phyloP scores from a whole-genome alignment of 1,284 basidiomycete genomes.

The Pholiota adiposa region DNA sequence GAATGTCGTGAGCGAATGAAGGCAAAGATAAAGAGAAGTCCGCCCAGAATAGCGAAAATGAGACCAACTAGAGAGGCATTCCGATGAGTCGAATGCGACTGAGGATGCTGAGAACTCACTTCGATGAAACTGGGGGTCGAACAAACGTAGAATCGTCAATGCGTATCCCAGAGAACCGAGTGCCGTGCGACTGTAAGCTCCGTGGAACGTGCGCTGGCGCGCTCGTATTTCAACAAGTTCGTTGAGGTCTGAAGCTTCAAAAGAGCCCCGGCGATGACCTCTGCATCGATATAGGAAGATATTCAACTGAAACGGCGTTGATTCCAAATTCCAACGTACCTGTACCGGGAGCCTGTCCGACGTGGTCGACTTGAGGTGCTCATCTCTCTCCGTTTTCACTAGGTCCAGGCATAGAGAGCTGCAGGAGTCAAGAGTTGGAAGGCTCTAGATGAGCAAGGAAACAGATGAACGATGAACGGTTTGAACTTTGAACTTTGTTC shows the following conservation, averaged over 20 bases:
- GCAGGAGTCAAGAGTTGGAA: no score
- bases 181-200: conserved; percentile 79
- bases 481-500: no score
- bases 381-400: no score
- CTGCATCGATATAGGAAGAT: conserved; percentile 36
- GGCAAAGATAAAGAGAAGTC: conserved; percentile 64
- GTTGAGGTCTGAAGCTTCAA: conserved; percentile 57
- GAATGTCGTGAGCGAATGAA: conserved; percentile 67
- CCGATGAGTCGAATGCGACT: background rate
- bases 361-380: no score
- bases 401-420: no score
- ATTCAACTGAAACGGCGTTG: background rate
- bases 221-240: conserved; percentile 80
- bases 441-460: no score
- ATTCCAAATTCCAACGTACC: conserved; percentile 11
- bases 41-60: conserved; percentile 78
- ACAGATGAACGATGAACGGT: no score
- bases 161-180: conserved; percentile 77
- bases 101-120: conserved; percentile 47
- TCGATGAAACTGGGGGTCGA: conserved; percentile 69
- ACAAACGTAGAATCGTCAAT: conserved; percentile 75
- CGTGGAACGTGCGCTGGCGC: conserved; percentile 79
- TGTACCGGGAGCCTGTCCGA: conserved; percentile 24
- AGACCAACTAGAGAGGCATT: conserved; percentile 30
- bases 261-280: conserved; percentile 64